Evolutionary conservation across 257 asterid species (phyloP), one percentile per base, ranked within the genome.

Genomic region (Solanum tacnaense): DNA sequence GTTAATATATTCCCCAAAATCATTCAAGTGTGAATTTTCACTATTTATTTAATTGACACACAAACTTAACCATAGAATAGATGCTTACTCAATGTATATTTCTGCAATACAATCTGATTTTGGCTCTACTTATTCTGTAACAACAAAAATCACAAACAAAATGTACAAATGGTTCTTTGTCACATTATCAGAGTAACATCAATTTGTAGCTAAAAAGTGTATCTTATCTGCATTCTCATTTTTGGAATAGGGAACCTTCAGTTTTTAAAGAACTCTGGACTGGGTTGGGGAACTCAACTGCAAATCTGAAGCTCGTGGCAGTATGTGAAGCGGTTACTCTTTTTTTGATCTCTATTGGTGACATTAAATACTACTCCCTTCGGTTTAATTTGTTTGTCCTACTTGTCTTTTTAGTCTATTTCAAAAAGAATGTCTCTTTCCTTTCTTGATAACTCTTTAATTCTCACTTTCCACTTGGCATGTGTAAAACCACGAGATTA

Each of bases 301-400:
- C 92, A 85, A 84, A 91, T 89, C 91, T 96, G 92, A 94, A 90
- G 89, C 99, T 96, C 29, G 96, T 96, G 7, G 99, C 99, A 9
- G 99, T 96, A 89, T 91, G 98, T 91, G 39, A 81, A 81, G 39
- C 39, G 16, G 25, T 44, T 44, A 41, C n/a, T 76, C 56, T 2
- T 32, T 49, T 49, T 73, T 18, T 7, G 4, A 65, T n/a, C 18
- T 49, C 83, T 31, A 9, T 36, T 68, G 44, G 11, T 52, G 36
- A 52, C 34, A 27, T 68, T 18, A 25, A 25, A 16, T 27, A 31
- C 1, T 29, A 11, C 1, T 65, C 32, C 32, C 72, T 65, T 13
- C 32, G 3, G 15, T 65, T 25, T 13, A 65, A 65, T 65, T 65
- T 25, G 32, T 65, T 65, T 65, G 18, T 65, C 32, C 72, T n/a